Percentiles rank a stretch among this genome's conserved stretches.
Evolutionary conservation across 352 stramenopile species (phyloP).

Genomic region (Blastocystis sp.): DNA sequence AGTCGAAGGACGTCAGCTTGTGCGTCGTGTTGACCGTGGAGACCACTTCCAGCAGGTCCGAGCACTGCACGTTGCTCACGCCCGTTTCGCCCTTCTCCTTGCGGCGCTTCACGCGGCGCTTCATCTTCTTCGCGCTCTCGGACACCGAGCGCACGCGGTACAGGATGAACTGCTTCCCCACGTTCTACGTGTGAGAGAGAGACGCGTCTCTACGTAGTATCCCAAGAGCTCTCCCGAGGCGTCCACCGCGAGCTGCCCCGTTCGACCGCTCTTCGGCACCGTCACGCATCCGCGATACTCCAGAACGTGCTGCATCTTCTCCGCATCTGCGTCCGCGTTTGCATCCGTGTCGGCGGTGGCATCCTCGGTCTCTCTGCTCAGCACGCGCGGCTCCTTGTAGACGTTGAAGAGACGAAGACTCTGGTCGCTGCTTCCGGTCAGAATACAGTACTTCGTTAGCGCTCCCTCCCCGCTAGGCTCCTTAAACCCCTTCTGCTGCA

Average conservation of each 20-base stretch:
- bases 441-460: constrained; percentile 20
- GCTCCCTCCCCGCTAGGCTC: not conserved
- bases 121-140: constrained; percentile 80
- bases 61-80: not conserved
- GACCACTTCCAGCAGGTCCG: constrained; percentile 42
- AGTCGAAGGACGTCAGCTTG: constrained; percentile 60
- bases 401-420: constrained; percentile 45
- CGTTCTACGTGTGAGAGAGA: constrained; percentile 65
- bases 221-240: constrained; percentile 65
- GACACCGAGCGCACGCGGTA: constrained; percentile 72
- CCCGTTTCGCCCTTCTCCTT: constrained; percentile 68
- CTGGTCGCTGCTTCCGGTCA: constrained; percentile 52
- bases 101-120: constrained; percentile 73
- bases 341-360: too few species aligned
- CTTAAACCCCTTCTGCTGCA: constrained; percentile 26
- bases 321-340: too few species aligned
- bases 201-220: constrained; percentile 6
- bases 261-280: constrained; percentile 70
- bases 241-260: constrained; percentile 67
- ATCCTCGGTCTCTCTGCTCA: constrained; percentile 22
- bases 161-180: constrained; percentile 77
- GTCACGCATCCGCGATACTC: constrained; percentile 68
- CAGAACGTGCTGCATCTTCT: constrained; percentile 62
- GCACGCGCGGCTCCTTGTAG: constrained; percentile 39
- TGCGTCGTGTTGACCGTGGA: constrained; percentile 41